These are phyloP conservation scores for Solanum tarijense DNA, from an alignment of 257 asterid genomes.

Conservation along the genomic window DNA sequence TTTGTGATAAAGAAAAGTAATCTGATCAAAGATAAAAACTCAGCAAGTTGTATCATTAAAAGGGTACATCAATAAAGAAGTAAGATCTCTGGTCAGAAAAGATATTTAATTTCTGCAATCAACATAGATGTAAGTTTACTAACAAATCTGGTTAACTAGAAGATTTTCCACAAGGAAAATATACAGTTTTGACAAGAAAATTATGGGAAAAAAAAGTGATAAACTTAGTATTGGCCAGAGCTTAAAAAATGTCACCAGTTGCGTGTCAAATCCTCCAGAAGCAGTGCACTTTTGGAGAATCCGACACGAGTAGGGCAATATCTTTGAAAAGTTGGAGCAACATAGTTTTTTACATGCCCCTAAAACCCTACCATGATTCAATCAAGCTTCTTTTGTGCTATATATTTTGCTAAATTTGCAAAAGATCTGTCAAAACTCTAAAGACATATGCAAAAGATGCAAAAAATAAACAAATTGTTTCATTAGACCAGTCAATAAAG, in stretches of 20 bases:
- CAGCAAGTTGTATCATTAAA: not conserved
- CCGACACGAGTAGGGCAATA: rapidly evolving
- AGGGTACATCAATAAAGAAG: not conserved
- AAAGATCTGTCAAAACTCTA: not conserved
- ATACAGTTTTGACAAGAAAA: not conserved
- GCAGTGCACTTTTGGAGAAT: not conserved
- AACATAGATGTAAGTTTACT: not conserved
- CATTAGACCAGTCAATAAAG: not conserved
- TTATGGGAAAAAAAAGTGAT: no score
- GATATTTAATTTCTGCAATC: not conserved
- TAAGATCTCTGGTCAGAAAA: not conserved
- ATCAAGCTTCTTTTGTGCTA: not conserved
- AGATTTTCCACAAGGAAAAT: not conserved
- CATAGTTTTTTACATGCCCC: not conserved
- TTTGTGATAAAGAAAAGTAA: not conserved
- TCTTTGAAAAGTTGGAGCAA: not conserved
- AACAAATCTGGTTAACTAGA: not conserved
- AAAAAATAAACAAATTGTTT: not conserved
- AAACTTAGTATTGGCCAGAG: not conserved
- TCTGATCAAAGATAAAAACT: not conserved
- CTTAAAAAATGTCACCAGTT: rapidly evolving
- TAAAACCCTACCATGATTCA: not conserved
- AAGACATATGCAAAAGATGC: not conserved
- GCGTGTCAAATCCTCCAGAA: not conserved
- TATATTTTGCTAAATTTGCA: not conserved